These are phyloP conservation scores for Neopestalotiopsis clavispora DNA, from an alignment of 2,329 filamentous ascomycete genomes.

Conservation along the genomic window DNA sequence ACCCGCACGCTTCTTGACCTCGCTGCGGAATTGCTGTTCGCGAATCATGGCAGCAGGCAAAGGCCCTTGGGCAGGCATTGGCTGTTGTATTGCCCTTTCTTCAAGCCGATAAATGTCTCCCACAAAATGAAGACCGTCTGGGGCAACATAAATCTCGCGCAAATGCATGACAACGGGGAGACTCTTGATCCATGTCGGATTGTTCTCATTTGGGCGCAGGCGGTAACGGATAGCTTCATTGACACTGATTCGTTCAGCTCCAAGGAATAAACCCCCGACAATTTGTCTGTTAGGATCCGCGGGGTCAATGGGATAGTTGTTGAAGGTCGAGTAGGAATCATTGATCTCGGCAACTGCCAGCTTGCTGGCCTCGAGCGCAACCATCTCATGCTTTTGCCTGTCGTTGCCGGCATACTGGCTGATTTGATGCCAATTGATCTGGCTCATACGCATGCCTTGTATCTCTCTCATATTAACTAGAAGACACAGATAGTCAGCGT, in stretches of 20 bases:
- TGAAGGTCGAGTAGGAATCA: constrained; percentile 55
- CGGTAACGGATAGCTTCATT: constrained; percentile 55
- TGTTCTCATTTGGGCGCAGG: constrained; percentile 42
- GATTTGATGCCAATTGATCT: constrained; percentile 47
- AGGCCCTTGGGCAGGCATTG: constrained; percentile 13
- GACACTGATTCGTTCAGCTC: constrained; percentile 53
- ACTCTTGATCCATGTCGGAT: constrained; percentile 35
- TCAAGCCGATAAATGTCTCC: constrained; percentile 35
- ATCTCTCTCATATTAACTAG: constrained; percentile 40
- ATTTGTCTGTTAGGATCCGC: constrained; percentile 35
- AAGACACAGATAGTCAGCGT: background rate
- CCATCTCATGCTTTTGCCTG: constrained; percentile 42
- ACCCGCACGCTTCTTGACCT: constrained; percentile 27
- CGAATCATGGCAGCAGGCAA: constrained; percentile 30
- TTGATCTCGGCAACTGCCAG: constrained; percentile 55
- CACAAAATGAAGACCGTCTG: constrained; percentile 28
- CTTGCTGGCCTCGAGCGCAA: constrained; percentile 56
- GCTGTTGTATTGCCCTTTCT: constrained; percentile 23
- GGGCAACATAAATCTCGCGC: constrained; percentile 39
- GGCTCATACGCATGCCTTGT: constrained; percentile 44
- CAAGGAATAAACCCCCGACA: constrained; percentile 56
- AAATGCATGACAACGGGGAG: constrained; percentile 41
- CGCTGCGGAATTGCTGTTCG: constrained; percentile 37
- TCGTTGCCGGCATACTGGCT: constrained; percentile 39
- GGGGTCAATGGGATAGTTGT: constrained; percentile 35